phyloP scores from a whole-genome alignment of 345 rosid genomes.

The Euclidium syriacum region DNA sequence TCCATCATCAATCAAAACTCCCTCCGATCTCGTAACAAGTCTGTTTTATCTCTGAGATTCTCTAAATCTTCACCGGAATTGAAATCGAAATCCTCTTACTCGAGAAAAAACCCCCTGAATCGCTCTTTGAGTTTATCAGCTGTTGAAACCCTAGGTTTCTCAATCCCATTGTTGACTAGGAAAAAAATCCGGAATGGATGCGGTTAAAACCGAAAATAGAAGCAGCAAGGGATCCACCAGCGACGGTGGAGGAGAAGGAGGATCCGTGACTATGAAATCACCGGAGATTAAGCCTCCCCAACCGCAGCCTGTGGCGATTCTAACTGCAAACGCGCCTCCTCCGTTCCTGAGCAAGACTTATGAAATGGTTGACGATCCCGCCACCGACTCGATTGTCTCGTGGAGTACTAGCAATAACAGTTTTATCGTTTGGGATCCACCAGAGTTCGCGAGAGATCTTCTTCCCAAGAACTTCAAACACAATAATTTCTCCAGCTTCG shows the following conservation, averaged over 20 bases:
- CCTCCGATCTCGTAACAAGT: background rate
- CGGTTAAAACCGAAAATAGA: background rate
- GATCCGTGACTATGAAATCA: conserved; percentile 1
- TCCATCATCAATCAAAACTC: background rate
- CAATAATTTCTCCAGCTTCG: conserved; percentile 90
- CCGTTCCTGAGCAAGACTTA: conserved; percentile 93
- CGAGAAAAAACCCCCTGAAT: background rate
- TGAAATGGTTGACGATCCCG: conserved; percentile 85
- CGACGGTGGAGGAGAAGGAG: conserved; percentile 4
- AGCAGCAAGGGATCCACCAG: background rate
- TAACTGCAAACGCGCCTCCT: conserved; percentile 62
- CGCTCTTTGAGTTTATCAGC: background rate
- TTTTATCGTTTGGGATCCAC: conserved; percentile 89
- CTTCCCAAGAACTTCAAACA: conserved; percentile 88
- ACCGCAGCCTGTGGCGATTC: conserved; percentile 41
- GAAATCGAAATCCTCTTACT: background rate
- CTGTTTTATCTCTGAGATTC: background rate
- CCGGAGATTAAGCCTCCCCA: conserved; percentile 15
- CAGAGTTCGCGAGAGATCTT: conserved; percentile 78
- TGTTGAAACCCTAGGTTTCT: conserved; percentile 11
- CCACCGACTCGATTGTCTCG: conserved; percentile 64
- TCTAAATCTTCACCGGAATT: background rate
- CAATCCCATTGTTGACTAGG: background rate
- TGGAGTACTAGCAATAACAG: conserved; percentile 78
- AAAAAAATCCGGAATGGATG: conserved; percentile 3